phyloP scores from a whole-genome alignment of 768 basidiomycete species.

The Boletus patriciae region DNA sequence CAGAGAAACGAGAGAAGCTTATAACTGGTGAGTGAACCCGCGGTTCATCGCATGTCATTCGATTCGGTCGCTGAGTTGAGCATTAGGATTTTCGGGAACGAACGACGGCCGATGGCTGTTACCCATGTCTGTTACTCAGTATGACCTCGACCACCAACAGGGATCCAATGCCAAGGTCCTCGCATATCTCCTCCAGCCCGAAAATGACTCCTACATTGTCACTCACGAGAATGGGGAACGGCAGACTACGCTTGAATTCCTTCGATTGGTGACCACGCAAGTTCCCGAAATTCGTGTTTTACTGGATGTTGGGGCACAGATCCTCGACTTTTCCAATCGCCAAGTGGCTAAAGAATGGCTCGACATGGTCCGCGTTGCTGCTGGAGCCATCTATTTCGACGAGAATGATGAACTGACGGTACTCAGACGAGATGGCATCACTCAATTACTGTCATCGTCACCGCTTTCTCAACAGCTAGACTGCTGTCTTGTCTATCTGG shows the following conservation, averaged over 20 bases:
- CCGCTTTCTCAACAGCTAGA: conserved; percentile 28
- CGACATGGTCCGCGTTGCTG: background rate
- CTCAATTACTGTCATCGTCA: conserved; percentile 27
- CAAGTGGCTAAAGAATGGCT: conserved; percentile 46
- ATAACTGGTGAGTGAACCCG: conserved; percentile 3
- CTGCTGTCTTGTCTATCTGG: conserved; percentile 36
- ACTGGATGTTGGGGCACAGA: conserved; percentile 56
- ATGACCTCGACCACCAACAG: conserved; percentile 22
- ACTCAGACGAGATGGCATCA: conserved; percentile 18
- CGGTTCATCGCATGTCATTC: background rate
- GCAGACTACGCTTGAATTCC: conserved; percentile 1
- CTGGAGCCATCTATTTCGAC: conserved; percentile 29
- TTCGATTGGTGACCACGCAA: conserved; percentile 33
- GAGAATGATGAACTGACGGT: conserved; percentile 32
- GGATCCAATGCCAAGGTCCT: conserved; percentile 45
- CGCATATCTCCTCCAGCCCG: conserved; percentile 25
- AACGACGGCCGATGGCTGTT: conserved; percentile 39
- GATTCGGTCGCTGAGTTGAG: background rate
- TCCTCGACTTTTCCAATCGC: conserved; percentile 46
- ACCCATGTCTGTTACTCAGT: conserved; percentile 33
- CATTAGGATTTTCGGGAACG: conserved; percentile 39
- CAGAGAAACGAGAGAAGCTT: conserved; percentile 15
- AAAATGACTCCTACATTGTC: conserved; percentile 16
- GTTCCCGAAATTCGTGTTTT: conserved; percentile 42
- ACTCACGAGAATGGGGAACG: background rate